Base-by-base conservation (phyloP, 2,329 filamentous ascomycete species). In the Aureobasidium sp. region DNA sequence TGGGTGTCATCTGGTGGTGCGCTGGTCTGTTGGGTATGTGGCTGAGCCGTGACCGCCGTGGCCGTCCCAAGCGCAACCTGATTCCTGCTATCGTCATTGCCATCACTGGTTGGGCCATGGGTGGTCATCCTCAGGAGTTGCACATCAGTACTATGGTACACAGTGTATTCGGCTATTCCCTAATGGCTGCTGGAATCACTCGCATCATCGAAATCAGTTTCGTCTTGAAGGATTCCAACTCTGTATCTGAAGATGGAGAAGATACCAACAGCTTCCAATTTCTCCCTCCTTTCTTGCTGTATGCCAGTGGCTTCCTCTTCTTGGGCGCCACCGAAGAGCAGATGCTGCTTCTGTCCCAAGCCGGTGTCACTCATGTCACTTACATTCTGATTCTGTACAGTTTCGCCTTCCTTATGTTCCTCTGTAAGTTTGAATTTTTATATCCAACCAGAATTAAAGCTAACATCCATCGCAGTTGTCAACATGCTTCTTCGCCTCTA, bases 1-100 rank as follows among this genome's bases (percentile, higher is more conserved):
- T 99, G 95, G 96, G 96, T n/a, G 89, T 99, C 68, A 90, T 99
- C 60, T 99, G 96, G 96, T 99, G 95, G 95, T 93, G 90, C 73
- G 95, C 96, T 10, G 96, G 96, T 29, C 82, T 99, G 36, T 87
- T 95, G 15, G 96, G 96, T 48, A 87, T 99, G 61, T 99, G 95
- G 96, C 85, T 99, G 45, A 97, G 94, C 77, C 88, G 89, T 69
- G 93, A 91, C 76, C 89, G 93, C 65, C 90, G 95, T 69, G 95
- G 96, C 60, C 86, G 89, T 48, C 95, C 96, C 11, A 94, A 95
- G 84, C 89, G 96, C 71, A 99, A 99, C 81, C 89, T 99, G 68
- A 90, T 99, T 64, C 96, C 96, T 0, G 95, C 90, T 16, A 92
- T 98, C 69, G 94, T 99, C 66, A 93, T 99, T 67, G 79, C 97